phyloP scores from a whole-genome alignment of 371 early-diverging fungal genomes.

The Saksenaea oblongispora region DNA sequence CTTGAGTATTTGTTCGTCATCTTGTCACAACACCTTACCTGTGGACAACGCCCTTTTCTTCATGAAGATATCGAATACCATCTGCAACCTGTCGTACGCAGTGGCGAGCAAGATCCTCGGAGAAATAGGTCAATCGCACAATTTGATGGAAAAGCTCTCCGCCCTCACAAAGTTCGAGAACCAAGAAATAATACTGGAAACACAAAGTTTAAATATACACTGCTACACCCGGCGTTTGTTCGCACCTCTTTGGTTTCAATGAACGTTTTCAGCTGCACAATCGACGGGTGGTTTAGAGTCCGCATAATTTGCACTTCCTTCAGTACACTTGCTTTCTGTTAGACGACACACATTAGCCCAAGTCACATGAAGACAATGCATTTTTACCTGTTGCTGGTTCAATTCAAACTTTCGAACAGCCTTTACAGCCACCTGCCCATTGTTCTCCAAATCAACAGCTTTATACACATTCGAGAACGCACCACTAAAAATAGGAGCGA shows the following conservation, averaged over 20 bases:
- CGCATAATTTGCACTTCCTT: constrained; percentile 90
- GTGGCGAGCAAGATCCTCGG: constrained; percentile 77
- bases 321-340: constrained; percentile 73
- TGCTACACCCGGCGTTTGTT: constrained; percentile 4
- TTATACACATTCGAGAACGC: constrained; percentile 80
- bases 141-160: constrained; percentile 90
- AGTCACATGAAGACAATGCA: not conserved
- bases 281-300: constrained; percentile 74
- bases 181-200: constrained; percentile 64
- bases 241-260: constrained; percentile 66
- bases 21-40: constrained; percentile 38
- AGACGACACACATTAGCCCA: not conserved
- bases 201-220: not conserved
- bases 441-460: constrained; percentile 55
- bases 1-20: not conserved
- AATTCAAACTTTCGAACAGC: constrained; percentile 61
- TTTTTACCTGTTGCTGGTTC: constrained; percentile 21
- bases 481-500: constrained; percentile 47
- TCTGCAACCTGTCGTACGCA: constrained; percentile 88
- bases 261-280: constrained; percentile 72
- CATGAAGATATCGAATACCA: constrained; percentile 88
- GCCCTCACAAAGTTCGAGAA: constrained; percentile 83
- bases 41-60: constrained; percentile 86
- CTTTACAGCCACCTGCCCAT: constrained; percentile 73
- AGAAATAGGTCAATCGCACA: constrained; percentile 78